Evolutionary conservation across 1,284 basidiomycete species (phyloP).

Genomic region (Trichosporon sp.): DNA sequence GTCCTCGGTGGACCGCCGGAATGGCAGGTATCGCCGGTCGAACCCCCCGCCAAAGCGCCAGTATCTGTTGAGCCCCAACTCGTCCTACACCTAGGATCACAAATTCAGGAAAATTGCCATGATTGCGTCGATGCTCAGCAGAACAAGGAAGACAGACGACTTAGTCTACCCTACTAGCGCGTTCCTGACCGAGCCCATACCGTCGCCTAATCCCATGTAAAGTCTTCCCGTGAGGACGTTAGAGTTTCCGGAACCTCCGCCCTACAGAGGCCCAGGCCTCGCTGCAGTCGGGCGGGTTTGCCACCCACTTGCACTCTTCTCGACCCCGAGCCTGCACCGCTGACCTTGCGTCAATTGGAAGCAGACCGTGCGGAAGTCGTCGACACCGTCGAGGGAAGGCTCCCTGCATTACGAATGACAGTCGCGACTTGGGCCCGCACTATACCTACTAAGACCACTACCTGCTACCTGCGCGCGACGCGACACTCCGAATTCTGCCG

Average conservation of each 20-base stretch:
- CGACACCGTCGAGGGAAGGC: too few relatives aligned
- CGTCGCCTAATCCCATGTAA: background rate
- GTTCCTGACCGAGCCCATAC: background rate
- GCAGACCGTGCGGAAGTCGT: too few relatives aligned
- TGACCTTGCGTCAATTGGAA: background rate
- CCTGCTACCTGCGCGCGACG: background rate
- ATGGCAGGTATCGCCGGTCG: too few relatives aligned
- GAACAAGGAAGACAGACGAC: too few relatives aligned
- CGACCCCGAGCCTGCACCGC: background rate
- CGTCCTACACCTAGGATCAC: background rate
- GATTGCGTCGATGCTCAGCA: background rate
- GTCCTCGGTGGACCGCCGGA: too few relatives aligned
- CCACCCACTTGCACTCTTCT: background rate
- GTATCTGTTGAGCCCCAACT: background rate
- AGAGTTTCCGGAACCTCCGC: background rate
- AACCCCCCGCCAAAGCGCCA: background rate
- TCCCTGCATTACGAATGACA: background rate
- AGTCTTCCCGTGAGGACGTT: background rate
- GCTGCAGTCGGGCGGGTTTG: background rate
- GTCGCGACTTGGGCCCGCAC: background rate
- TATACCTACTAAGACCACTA: background rate
- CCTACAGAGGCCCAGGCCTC: background rate
- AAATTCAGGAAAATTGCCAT: background rate
- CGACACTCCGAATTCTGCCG: background rate
- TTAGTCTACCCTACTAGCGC: background rate